Evolutionary conservation across 2,329 filamentous ascomycete species (phyloP).

Genomic region (Hymenoscyphus infarciens): DNA sequence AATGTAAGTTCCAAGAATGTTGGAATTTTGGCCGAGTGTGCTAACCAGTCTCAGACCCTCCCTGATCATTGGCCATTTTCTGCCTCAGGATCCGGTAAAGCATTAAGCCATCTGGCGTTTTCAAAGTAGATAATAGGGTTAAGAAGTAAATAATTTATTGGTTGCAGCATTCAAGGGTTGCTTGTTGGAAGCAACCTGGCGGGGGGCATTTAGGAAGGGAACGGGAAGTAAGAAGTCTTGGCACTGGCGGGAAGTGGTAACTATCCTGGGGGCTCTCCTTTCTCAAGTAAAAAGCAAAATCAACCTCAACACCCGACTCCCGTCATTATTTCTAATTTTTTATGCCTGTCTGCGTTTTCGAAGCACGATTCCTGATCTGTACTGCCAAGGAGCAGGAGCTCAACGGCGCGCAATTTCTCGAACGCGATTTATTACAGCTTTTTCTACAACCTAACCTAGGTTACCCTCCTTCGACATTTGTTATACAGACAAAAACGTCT

Average conservation of each 20-base stretch:
- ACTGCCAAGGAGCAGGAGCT: not conserved
- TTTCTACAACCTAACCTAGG: too few relatives aligned
- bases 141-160: conserved; percentile 8
- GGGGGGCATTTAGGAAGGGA: not conserved
- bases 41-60: conserved; percentile 61
- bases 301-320: not conserved
- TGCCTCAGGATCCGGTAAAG: conserved; percentile 59
- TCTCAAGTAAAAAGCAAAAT: not conserved
- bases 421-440: not conserved
- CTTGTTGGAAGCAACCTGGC: not conserved
- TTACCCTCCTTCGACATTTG: not conserved
- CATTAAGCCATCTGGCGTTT: conserved; percentile 1
- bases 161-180: not conserved
- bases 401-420: not conserved
- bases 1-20: conserved; percentile 62
- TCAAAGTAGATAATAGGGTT: conserved; percentile 13
- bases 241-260: not conserved
- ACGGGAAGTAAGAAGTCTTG: not conserved
- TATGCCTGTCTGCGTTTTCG: not conserved
- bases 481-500: not conserved
- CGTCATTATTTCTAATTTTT: not conserved
- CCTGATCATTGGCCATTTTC: conserved; percentile 93
- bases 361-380: not conserved
- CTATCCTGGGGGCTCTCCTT: not conserved
- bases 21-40: not conserved